A percentile compares a stretch with the other conserved stretches of the same genome.
These are phyloP conservation scores for Syncephalastrum racemosum DNA, from an alignment of 371 early-diverging fungal genomes.

Conservation along the genomic window DNA sequence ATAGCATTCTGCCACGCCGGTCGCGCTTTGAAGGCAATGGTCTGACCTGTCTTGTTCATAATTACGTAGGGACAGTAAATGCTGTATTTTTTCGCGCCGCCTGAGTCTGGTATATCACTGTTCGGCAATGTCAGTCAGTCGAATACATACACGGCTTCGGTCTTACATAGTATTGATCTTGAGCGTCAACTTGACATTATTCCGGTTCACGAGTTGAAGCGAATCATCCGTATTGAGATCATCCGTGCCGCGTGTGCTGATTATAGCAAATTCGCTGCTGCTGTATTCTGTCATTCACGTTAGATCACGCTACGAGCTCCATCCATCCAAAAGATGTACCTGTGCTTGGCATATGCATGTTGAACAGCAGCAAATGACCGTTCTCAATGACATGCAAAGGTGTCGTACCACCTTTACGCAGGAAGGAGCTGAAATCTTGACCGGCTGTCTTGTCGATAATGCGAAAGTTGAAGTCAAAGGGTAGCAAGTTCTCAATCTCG, in stretches of 20 bases:
- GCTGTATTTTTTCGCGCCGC: conserved; percentile 67
- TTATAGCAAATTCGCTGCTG: conserved; percentile 81
- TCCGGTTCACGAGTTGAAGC: conserved; percentile 66
- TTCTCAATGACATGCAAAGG: conserved; percentile 88
- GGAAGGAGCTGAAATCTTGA: conserved; percentile 61
- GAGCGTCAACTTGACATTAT: conserved; percentile 67
- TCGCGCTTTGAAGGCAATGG: conserved; percentile 77
- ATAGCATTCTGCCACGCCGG: conserved; percentile 76
- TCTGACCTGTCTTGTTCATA: conserved; percentile 89
- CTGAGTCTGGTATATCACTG: conserved; percentile 63
- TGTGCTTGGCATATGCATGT: conserved; percentile 73
- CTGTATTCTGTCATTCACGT: conserved; percentile 43
- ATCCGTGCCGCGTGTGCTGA: conserved; percentile 75
- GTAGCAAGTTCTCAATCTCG: conserved; percentile 94
- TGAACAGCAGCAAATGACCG: conserved; percentile 76
- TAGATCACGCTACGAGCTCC: neutral
- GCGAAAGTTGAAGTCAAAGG: conserved; percentile 80
- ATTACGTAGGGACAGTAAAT: conserved; percentile 78
- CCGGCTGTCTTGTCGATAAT: conserved; percentile 74
- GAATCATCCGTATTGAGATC: conserved; percentile 70
- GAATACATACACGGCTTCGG: neutral
- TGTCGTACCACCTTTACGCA: conserved; percentile 73
- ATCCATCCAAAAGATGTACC: conserved; percentile 30
- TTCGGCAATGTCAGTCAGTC: neutral
- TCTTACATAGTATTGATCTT: conserved; percentile 67